phyloP scores from a whole-genome alignment of 1,284 basidiomycete species.

The Puccinia horiana region DNA sequence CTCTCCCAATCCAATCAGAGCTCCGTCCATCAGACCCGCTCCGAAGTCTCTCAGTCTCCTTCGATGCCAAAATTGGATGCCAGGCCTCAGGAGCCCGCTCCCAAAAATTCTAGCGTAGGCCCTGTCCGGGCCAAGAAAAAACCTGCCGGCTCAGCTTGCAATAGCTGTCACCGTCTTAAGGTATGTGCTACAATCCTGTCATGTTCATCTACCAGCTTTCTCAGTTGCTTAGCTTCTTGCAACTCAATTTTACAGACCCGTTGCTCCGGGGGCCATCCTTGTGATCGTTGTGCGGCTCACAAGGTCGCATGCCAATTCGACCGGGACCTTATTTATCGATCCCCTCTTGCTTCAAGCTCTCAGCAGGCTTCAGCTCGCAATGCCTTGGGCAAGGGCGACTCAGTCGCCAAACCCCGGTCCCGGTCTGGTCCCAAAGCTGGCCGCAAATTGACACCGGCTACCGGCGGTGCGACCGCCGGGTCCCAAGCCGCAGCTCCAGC shows the following conservation, averaged over 20 bases:
- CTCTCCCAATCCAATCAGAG: conserved; percentile 6
- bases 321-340: conserved; percentile 46
- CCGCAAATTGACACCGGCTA: conserved; percentile 11
- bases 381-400: not conserved
- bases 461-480: not conserved
- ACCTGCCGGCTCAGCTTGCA: conserved; percentile 48
- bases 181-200: not conserved
- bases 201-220: not conserved
- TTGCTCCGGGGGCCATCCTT: conserved; percentile 48
- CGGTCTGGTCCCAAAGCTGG: conserved; percentile 23
- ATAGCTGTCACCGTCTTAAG: conserved; percentile 48
- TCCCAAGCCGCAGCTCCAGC: not conserved
- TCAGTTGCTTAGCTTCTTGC: not conserved
- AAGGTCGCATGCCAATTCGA: conserved; percentile 49
- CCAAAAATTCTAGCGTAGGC: conserved; percentile 35
- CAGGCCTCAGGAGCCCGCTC: conserved; percentile 17
- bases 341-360: conserved; percentile 46
- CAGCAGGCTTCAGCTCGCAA: conserved; percentile 45
- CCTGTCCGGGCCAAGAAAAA: conserved; percentile 49
- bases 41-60: not conserved
- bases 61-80: conserved; percentile 15
- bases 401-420: conserved; percentile 35
- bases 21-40: not conserved
- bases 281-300: conserved; percentile 49
- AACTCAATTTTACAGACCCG: conserved; percentile 24